Evolutionary conservation across 2,329 filamentous ascomycete species (phyloP).

Genomic region (Clarireedia monteithiana): DNA sequence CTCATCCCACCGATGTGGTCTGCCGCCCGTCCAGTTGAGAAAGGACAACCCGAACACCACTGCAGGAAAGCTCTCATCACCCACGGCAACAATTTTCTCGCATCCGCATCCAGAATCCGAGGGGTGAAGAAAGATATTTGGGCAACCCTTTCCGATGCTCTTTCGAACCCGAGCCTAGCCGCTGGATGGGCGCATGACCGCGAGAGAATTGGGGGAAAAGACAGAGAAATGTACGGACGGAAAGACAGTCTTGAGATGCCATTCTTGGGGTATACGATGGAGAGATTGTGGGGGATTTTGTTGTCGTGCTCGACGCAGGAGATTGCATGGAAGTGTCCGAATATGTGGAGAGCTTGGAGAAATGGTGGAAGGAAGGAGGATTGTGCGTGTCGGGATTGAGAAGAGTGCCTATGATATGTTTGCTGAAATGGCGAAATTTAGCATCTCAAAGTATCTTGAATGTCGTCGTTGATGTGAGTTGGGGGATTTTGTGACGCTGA

Average conservation of each 20-base stretch:
- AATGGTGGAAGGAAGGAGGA: conserved; percentile 17
- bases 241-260: conserved; percentile 26
- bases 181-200: conserved; percentile 26
- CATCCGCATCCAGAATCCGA: conserved; percentile 35
- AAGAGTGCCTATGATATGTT: too few species aligned
- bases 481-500: too few species aligned
- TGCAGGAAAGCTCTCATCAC: conserved; percentile 33
- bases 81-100: conserved; percentile 41
- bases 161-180: conserved; percentile 16
- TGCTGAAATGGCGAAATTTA: too few species aligned
- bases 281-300: conserved; percentile 32
- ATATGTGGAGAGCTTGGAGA: conserved; percentile 17
- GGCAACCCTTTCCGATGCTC: conserved; percentile 22
- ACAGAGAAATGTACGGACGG: conserved; percentile 18
- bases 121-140: conserved; percentile 23
- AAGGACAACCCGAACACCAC: conserved; percentile 3
- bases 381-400: conserved; percentile 14
- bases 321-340: conserved; percentile 26
- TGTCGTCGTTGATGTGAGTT: too few species aligned
- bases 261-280: conserved; percentile 30
- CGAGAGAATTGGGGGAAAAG: conserved; percentile 12
- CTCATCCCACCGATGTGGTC: conserved; percentile 32
- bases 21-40: conserved; percentile 23
- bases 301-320: conserved; percentile 27
- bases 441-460: too few species aligned